phyloP scores from a whole-genome alignment of 1,284 basidiomycete genomes.

The Apiotrichum veenhuisii region DNA sequence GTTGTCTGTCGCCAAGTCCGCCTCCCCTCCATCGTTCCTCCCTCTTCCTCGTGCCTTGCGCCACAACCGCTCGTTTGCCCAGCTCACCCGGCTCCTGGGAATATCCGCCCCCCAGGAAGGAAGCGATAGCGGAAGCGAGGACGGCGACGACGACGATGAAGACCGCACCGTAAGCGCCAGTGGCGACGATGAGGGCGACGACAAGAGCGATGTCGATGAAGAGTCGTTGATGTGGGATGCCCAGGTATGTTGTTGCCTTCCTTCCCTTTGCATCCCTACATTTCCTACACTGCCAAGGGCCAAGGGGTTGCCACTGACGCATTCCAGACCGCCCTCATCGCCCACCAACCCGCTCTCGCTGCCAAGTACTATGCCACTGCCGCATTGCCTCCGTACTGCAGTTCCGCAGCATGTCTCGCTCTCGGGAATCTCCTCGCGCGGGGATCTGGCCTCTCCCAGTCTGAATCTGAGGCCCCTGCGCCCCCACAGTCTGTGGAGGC shows the following conservation, averaged over 20 bases:
- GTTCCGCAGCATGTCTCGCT: constrained; percentile 38
- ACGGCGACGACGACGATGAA: constrained; percentile 5
- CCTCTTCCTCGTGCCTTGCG: constrained; percentile 12
- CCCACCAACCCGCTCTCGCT: constrained; percentile 38
- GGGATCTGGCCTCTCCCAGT: constrained; percentile 27
- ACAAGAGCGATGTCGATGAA: constrained; percentile 26
- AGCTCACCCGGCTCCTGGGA: constrained; percentile 22
- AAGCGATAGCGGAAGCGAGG: constrained; percentile 6
- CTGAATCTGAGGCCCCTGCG: constrained; percentile 2
- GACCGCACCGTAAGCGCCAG: constrained; percentile 12
- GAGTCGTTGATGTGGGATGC: constrained; percentile 42
- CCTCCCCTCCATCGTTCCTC: constrained; percentile 5
- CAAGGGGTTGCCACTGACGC: neutral
- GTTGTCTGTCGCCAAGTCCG: neutral
- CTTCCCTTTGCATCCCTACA: neutral
- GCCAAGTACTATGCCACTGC: constrained; percentile 37
- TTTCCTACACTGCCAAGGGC: neutral
- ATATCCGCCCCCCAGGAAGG: constrained; percentile 7
- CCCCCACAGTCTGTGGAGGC: neutral
- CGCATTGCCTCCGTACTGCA: constrained; percentile 39
- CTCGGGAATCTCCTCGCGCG: constrained; percentile 41
- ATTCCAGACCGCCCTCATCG: constrained; percentile 38
- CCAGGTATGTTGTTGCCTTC: constrained; percentile 29
- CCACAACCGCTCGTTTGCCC: constrained; percentile 24
- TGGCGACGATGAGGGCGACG: constrained; percentile 18